Conservation (phyloP, 495 filamentous ascomycete species). For the Clohesyomyces aquaticus region DNA sequence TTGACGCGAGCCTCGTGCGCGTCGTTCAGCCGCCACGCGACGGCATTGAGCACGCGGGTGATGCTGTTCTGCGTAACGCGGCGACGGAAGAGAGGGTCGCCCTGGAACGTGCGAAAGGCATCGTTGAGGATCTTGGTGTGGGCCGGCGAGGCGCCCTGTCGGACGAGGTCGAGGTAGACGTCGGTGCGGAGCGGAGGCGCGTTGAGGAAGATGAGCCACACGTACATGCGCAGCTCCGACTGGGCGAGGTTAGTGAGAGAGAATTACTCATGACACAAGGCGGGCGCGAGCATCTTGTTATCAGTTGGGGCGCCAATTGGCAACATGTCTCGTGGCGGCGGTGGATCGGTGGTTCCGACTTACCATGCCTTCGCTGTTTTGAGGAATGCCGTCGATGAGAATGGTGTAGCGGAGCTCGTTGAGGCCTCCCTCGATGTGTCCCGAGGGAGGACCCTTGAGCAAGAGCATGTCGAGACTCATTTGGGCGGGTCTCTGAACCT, state of each 20-base stretch:
- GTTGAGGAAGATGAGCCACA: conserved; percentile 91
- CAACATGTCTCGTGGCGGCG: not conserved
- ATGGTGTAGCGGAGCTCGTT: conserved; percentile 77
- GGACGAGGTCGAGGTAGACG: conserved; percentile 84
- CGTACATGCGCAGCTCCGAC: conserved; percentile 92
- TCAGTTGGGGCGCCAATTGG: too few relatives aligned
- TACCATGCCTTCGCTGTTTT: conserved; percentile 91
- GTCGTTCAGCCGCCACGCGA: conserved; percentile 92
- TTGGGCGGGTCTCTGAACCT: conserved; percentile 7
- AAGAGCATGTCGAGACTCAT: conserved; percentile 39
- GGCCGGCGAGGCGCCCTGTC: conserved; percentile 88
- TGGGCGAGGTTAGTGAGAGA: conserved; percentile 44
- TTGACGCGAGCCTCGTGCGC: conserved; percentile 57
- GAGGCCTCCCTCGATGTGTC: conserved; percentile 67
- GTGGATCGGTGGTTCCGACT: conserved; percentile 26
- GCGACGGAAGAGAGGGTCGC: conserved; percentile 92
- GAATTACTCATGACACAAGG: too few relatives aligned
- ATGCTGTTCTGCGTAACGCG: conserved; percentile 93
- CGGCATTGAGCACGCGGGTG: conserved; percentile 93
- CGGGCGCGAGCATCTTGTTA: not conserved
- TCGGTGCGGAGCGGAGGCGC: conserved; percentile 81
- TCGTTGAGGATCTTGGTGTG: conserved; percentile 98
- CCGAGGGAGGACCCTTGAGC: conserved; percentile 72
- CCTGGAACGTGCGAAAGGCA: conserved; percentile 93
- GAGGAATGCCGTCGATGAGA: conserved; percentile 75